Base-by-base conservation (phyloP, 2,329 filamentous ascomycete genomes). In the Parastagonospora nodorum region DNA sequence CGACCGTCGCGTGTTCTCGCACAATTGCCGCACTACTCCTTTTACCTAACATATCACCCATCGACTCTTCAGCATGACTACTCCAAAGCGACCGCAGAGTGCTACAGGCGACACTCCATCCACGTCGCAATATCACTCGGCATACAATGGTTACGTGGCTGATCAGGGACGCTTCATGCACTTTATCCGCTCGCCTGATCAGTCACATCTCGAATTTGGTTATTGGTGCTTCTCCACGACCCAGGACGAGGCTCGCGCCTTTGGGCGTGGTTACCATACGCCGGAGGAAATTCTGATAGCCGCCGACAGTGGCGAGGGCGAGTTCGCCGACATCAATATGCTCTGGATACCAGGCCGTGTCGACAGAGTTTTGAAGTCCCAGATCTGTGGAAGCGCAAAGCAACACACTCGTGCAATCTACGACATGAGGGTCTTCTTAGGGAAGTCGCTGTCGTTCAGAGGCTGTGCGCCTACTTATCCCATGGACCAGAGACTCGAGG, bases 241-340 rank as follows among this genome's bases (percentile, higher is more conserved):
- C n/a, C 24, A 51, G 0, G 63, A 65, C 19, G 58, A 64, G 9
- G 49, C 33, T 8, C 53, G 53, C 37, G 58, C 63, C 8, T 42
- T 48, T 28, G 14, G 29, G 3, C 36, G n/a, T 9, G 60, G 61
- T 14, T 39, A 60, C 2, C 16, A n/a, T 5, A 55, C 27, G 2
- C 63, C 61, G 0, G 63, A 66, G 27, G 45, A 46, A 0, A n/a
- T 64, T 6, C 31, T 66, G 11, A n/a, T 49, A 5, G 51, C 50
- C 5, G 48, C 55, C 10, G 60, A 62, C 12, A 29, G 19, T 7
- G 39, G 47, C 19, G 45, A 57, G 1, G 55, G 50, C 8, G 11
- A 29, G 1, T 57, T 45, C 14, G 32, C 58, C 2, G 46, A 58
- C 5, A 62, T 66, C 9, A 48, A 30, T 0, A 8, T 66, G 15